These are phyloP conservation scores for Teunomyces barrocoloradensis DNA, from an alignment of 805 yeast species.

Conservation along the genomic window DNA sequence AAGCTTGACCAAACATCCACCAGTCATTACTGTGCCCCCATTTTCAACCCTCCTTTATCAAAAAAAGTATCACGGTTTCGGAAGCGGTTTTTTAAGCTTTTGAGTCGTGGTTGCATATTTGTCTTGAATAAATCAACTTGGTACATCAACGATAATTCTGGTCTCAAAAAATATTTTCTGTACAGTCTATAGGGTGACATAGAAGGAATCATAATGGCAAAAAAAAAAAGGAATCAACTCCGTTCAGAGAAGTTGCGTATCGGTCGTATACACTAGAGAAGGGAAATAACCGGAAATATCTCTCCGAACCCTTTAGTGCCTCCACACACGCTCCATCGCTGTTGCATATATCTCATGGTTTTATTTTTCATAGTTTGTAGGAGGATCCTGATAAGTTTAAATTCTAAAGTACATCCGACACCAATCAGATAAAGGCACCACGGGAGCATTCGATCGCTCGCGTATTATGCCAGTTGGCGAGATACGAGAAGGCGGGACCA, in stretches of 20 bases:
- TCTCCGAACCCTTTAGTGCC: not conserved
- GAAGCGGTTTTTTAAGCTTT: not conserved
- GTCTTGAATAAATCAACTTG: not conserved
- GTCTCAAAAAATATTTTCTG: not conserved
- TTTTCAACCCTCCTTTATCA: not conserved
- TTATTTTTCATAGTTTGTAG: not conserved
- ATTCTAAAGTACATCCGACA: too few species aligned
- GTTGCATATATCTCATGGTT: too few species aligned
- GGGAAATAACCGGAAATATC: not conserved
- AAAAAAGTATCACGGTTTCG: not conserved
- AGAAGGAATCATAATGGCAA: not conserved
- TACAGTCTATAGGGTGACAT: not conserved
- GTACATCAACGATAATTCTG: not conserved
- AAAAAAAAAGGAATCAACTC: not conserved
- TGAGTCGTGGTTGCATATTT: not conserved
- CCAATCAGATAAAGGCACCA: too few species aligned
- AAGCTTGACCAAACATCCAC: not conserved
- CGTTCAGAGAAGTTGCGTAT: not conserved
- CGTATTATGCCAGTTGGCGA: not conserved
- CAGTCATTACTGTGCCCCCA: not conserved
- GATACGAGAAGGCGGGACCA: not conserved
- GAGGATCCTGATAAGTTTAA: not conserved
- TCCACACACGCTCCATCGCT: too few species aligned
- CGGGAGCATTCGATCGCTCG: not conserved
- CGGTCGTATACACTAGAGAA: not conserved